These are phyloP conservation scores for Dendrocalamus sinicus DNA, from an alignment of 176 grass and related monocot genomes.

Conservation along the genomic window DNA sequence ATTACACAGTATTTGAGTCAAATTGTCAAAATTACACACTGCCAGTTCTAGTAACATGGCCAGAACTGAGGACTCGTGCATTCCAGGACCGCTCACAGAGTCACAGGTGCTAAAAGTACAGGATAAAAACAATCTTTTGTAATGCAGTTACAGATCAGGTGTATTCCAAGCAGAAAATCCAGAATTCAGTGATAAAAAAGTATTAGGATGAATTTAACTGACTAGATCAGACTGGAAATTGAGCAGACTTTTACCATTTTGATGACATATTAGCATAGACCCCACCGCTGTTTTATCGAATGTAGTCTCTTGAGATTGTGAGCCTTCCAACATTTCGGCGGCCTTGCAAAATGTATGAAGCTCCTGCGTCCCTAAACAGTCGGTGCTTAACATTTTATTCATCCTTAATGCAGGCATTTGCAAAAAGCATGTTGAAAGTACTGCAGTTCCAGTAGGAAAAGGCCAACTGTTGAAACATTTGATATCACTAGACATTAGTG, in stretches of 20 bases:
- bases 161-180: conserved; percentile 21
- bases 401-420: conserved; percentile 75
- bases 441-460: conserved; percentile 67
- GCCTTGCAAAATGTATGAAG: conserved; percentile 52
- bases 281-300: conserved; percentile 42
- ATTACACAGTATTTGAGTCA: conserved; percentile 11
- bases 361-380: conserved; percentile 61
- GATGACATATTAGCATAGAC: conserved; percentile 41
- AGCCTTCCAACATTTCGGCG: conserved; percentile 53
- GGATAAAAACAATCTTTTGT: not conserved
- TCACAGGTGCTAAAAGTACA: not conserved
- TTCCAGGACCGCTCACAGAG: not conserved
- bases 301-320: conserved; percentile 33
- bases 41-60: conserved; percentile 2
- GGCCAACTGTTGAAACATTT: conserved; percentile 74
- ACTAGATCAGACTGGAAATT: conserved; percentile 18
- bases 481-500: conserved; percentile 62
- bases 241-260: conserved; percentile 58
- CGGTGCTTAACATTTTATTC: conserved; percentile 71
- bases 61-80: not conserved
- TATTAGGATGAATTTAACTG: conserved; percentile 9
- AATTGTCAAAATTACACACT: conserved; percentile 7
- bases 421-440: conserved; percentile 64
- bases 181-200: conserved; percentile 1
- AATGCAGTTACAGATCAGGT: not conserved